Percentiles rank a stretch among this genome's conserved stretches.
Evolutionary conservation across 2,329 filamentous ascomycete genomes (phyloP).

Genomic region (Monilinia fructigena): DNA sequence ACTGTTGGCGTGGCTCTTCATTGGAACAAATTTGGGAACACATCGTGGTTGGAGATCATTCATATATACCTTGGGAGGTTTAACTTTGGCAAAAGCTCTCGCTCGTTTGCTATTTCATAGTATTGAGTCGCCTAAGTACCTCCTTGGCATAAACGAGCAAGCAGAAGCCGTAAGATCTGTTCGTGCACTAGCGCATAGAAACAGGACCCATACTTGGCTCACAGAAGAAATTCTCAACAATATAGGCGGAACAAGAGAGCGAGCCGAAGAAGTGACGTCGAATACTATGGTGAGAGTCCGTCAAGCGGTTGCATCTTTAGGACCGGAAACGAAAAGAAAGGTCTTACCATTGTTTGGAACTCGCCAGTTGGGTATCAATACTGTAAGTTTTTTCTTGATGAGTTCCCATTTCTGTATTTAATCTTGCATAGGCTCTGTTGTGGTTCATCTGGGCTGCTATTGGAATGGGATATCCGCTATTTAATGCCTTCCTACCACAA

Average conservation of each 20-base stretch:
- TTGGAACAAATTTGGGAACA: constrained; percentile 52
- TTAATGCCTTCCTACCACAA: constrained; percentile 87
- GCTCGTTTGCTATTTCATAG: constrained; percentile 76
- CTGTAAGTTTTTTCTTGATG: constrained; percentile 33
- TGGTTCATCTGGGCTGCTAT: constrained; percentile 84
- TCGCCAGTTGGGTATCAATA: constrained; percentile 52
- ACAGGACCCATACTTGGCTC: constrained; percentile 69
- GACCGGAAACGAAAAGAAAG: constrained; percentile 53
- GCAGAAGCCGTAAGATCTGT: constrained; percentile 77
- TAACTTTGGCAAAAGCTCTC: constrained; percentile 75
- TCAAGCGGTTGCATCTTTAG: constrained; percentile 59
- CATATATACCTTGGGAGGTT: constrained; percentile 65
- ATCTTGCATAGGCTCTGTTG: constrained; percentile 45
- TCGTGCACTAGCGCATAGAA: constrained; percentile 73
- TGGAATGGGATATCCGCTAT: constrained; percentile 83
- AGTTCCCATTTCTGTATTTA: neutral
- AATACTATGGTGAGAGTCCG: constrained; percentile 30
- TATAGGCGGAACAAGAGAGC: constrained; percentile 46
- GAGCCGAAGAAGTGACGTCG: constrained; percentile 22
- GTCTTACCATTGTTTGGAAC: constrained; percentile 64
- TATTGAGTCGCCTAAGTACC: constrained; percentile 82
- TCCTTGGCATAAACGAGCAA: constrained; percentile 74
- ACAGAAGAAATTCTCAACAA: constrained; percentile 66
- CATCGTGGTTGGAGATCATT: constrained; percentile 76
- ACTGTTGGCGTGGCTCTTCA: constrained; percentile 72